Evolutionary conservation across 2,329 filamentous ascomycete genomes (phyloP).

Genomic region (Chaetomiaceae sp.): DNA sequence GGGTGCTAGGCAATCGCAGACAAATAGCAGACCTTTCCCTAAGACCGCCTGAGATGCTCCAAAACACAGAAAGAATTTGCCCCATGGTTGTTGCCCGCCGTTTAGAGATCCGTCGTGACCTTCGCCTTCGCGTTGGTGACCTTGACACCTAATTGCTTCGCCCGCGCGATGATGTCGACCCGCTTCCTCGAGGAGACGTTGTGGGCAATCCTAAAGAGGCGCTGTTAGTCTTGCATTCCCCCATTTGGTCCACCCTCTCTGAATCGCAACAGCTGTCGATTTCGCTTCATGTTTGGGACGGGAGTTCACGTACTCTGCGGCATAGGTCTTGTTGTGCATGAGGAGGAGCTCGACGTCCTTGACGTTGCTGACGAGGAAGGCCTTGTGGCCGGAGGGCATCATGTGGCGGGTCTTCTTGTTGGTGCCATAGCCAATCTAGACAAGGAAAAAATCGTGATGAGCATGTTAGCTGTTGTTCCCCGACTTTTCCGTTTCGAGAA

Average conservation of each 20-base stretch:
- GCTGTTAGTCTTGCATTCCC: constrained; percentile 8
- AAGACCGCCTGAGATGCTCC: constrained; percentile 30
- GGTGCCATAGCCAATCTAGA: constrained; percentile 95
- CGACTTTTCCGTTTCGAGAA: background rate
- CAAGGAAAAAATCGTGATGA: constrained; percentile 1
- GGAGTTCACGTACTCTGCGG: constrained; percentile 79
- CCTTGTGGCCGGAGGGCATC: constrained; percentile 99
- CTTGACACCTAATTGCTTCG: constrained; percentile 98
- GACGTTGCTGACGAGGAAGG: constrained; percentile 97
- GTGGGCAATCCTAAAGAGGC: constrained; percentile 77
- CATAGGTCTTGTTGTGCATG: constrained; percentile 99
- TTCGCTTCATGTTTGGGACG: background rate
- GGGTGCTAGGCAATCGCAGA: constrained; percentile 28
- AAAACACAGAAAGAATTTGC: constrained; percentile 28
- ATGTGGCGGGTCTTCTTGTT: constrained; percentile 99
- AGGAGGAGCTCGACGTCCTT: constrained; percentile 94
- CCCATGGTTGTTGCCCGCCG: constrained; percentile 21
- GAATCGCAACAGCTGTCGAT: background rate
- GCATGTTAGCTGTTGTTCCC: constrained; percentile 11
- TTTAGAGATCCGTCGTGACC: constrained; percentile 89
- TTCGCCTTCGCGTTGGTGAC: constrained; percentile 99
- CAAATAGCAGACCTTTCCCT: constrained; percentile 29
- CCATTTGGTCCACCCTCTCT: background rate
- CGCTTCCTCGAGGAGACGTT: constrained; percentile 98
- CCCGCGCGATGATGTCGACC: constrained; percentile 94